phyloP scores from a whole-genome alignment of 352 stramenopile species.

The Blastocystis sp. region DNA sequence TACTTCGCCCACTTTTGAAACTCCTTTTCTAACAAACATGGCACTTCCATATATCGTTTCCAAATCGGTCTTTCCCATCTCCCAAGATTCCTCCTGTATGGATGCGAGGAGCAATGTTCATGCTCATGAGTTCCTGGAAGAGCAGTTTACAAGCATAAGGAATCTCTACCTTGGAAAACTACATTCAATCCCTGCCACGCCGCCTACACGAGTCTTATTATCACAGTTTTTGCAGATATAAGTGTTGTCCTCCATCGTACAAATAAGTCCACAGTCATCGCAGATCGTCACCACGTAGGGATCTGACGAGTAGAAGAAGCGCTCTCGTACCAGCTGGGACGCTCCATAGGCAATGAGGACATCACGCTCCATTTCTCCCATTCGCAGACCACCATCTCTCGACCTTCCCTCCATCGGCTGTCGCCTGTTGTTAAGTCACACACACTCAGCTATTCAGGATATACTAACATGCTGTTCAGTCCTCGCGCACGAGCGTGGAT shows the following conservation, averaged over 20 bases:
- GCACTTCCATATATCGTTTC: conserved; percentile 29
- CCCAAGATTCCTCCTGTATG: conserved; percentile 73
- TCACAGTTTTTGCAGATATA: conserved; percentile 90
- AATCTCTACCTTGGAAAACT: conserved; percentile 91
- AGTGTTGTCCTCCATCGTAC: conserved; percentile 90
- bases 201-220: conserved; percentile 76
- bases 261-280: conserved; percentile 93
- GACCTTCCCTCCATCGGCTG: conserved; percentile 97
- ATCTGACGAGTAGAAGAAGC: conserved; percentile 97
- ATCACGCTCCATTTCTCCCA: conserved; percentile 99
- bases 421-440: conserved; percentile 92
- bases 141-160: conserved; percentile 99
- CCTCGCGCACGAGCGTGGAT: conserved; percentile 89
- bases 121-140: conserved; percentile 99
- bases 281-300: conserved; percentile 97
- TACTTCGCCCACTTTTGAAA: neutral
- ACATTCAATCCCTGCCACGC: conserved; percentile 40
- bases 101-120: conserved; percentile 96
- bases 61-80: conserved; percentile 61
- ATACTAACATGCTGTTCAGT: conserved; percentile 56
- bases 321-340: conserved; percentile 97
- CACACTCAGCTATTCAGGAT: neutral
- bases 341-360: conserved; percentile 98
- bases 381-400: conserved; percentile 93
- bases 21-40: conserved; percentile 37